Conservation (phyloP, 2,329 filamentous ascomycete genomes). For the Knoxdaviesia proteae region DNA sequence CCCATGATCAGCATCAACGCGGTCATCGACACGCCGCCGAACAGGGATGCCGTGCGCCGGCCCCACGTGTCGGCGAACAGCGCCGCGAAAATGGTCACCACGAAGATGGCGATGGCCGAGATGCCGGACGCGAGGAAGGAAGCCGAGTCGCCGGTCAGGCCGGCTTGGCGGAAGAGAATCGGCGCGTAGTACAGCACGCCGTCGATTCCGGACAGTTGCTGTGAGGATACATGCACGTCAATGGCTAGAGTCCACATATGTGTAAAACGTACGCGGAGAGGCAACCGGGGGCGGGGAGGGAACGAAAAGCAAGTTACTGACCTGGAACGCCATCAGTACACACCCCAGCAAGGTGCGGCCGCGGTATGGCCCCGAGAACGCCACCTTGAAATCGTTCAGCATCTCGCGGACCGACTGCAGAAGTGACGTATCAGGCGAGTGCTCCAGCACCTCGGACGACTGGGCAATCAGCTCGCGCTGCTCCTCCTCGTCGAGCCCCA, state of each 20-base stretch:
- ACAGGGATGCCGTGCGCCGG: conserved; percentile 27
- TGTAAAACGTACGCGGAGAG: too few relatives aligned
- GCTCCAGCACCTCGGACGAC: conserved; percentile 7
- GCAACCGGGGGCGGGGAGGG: too few relatives aligned
- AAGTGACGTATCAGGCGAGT: conserved; percentile 11
- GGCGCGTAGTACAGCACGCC: conserved; percentile 42
- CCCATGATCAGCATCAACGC: conserved; percentile 32
- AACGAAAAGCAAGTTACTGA: too few relatives aligned
- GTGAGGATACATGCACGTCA: conserved; percentile 28
- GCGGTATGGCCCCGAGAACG: conserved; percentile 17
- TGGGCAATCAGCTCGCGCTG: conserved; percentile 11
- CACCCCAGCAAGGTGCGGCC: conserved; percentile 27
- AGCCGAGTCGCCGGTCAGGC: conserved; percentile 27
- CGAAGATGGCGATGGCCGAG: conserved; percentile 34
- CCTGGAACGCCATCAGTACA: conserved; percentile 25
- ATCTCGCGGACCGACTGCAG: conserved; percentile 11
- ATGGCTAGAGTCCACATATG: too few relatives aligned
- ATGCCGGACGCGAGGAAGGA: conserved; percentile 38
- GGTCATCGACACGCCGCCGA: conserved; percentile 28
- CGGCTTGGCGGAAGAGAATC: conserved; percentile 36
- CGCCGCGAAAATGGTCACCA: conserved; percentile 29
- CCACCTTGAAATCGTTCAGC: conserved; percentile 12
- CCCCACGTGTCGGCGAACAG: conserved; percentile 35
- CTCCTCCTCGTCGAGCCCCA: conserved; percentile 21
- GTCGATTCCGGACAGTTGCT: conserved; percentile 28